phyloP scores from a whole-genome alignment of 805 yeast species.

The Dipodascus geniculatus region DNA sequence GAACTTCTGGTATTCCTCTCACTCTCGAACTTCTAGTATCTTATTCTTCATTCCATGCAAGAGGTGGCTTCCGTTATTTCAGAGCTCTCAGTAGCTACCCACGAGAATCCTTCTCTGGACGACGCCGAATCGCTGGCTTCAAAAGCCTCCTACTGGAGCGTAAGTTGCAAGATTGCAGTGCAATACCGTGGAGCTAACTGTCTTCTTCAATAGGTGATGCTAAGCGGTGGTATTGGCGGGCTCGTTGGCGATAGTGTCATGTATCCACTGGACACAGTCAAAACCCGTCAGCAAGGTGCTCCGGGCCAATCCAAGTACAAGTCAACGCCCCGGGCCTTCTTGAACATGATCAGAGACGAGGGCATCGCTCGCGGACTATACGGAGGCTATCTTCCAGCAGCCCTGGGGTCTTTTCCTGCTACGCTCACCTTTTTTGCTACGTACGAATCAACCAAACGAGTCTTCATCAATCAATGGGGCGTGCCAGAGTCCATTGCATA shows the following conservation, averaged over 20 bases:
- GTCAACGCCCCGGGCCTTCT: slow-evolving; percentile 65
- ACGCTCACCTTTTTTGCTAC: slow-evolving; percentile 91
- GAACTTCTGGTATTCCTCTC: no score
- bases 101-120: background rate
- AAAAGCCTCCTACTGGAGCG: background rate
- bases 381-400: slow-evolving; percentile 87
- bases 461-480: slow-evolving; percentile 47
- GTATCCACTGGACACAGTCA: slow-evolving; percentile 95
- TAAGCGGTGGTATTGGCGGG: slow-evolving; percentile 95
- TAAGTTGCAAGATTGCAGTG: background rate
- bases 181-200: slow-evolving; percentile 1
- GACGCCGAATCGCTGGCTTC: background rate
- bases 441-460: slow-evolving; percentile 71
- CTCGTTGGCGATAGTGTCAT: slow-evolving; percentile 81
- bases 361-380: slow-evolving; percentile 78
- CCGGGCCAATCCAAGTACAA: slow-evolving; percentile 53
- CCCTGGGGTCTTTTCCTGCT: slow-evolving; percentile 79
- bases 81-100: background rate
- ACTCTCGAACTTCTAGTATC: no score
- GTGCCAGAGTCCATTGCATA: slow-evolving; percentile 73
- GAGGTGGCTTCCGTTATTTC: background rate
- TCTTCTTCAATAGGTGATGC: slow-evolving; percentile 28
- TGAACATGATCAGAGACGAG: slow-evolving; percentile 68
- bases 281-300: slow-evolving; percentile 96
- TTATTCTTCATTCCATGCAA: background rate